phyloP scores from a whole-genome alignment of 306 rosid species.

The Cucurbita maxima region DNA sequence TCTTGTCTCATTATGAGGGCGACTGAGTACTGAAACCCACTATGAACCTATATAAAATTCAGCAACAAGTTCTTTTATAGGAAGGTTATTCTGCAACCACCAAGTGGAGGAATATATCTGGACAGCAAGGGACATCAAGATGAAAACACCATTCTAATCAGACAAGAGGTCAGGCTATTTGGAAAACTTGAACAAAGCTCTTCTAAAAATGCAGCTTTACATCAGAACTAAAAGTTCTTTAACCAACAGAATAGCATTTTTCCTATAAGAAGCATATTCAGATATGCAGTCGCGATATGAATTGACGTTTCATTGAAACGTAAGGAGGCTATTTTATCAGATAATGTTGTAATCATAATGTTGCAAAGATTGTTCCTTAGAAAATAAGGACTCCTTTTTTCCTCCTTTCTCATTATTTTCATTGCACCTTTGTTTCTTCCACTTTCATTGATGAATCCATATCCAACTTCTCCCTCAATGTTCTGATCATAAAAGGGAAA shows the following conservation, averaged over 20 bases:
- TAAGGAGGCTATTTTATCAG: not conserved
- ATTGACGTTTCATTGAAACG: not conserved
- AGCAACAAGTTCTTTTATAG: not conserved
- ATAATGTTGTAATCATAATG: not conserved
- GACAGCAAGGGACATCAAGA: not conserved
- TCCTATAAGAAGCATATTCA: not conserved
- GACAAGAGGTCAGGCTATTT: not conserved
- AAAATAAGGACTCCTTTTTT: not conserved
- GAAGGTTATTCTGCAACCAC: slow-evolving; percentile 16
- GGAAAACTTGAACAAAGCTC: not conserved
- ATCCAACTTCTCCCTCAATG: not conserved
- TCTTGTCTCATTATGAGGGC: slow-evolving; percentile 28
- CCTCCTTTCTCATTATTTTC: not conserved
- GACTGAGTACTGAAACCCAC: slow-evolving; percentile 35
- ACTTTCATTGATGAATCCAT: not conserved
- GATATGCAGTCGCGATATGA: not conserved
- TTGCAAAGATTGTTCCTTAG: not conserved
- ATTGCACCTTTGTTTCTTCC: not conserved
- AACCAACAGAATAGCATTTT: not conserved
- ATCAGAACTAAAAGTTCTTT: not conserved
- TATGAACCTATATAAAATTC: slow-evolving; percentile 23
- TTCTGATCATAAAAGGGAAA: not conserved
- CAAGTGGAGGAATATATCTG: not conserved
- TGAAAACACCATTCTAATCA: not conserved
- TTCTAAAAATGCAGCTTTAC: not conserved